These are phyloP conservation scores for Theobroma cacao DNA, from an alignment of 345 rosid species.

Conservation along the genomic window DNA sequence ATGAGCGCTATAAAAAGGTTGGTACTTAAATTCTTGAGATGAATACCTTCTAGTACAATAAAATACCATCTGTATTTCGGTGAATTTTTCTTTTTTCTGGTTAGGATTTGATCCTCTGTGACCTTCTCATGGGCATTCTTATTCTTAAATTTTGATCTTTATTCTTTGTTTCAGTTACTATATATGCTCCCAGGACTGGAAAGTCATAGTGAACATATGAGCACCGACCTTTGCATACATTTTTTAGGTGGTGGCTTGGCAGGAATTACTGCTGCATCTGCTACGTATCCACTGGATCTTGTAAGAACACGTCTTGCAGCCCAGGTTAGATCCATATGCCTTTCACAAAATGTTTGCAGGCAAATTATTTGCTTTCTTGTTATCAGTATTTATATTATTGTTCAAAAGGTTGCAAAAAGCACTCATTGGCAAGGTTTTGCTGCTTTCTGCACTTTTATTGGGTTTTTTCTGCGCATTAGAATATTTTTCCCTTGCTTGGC, in stretches of 20 bases:
- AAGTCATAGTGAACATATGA: constrained; percentile 39
- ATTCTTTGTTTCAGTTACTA: constrained; percentile 48
- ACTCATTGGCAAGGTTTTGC: background rate
- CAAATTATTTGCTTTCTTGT: background rate
- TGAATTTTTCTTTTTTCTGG: background rate
- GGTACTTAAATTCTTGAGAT: background rate
- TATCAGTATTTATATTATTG: background rate
- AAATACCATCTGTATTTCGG: background rate
- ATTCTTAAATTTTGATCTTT: background rate
- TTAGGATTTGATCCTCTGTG: background rate
- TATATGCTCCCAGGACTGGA: constrained; percentile 52
- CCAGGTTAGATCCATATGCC: constrained; percentile 52
- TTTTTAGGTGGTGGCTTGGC: constrained; percentile 88
- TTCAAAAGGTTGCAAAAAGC: background rate
- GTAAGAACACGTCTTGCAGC: constrained; percentile 96
- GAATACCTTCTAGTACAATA: background rate
- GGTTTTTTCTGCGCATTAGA: background rate
- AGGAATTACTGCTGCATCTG: constrained; percentile 96
- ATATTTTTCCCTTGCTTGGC: background rate
- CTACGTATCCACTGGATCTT: constrained; percentile 96
- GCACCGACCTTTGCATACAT: constrained; percentile 61
- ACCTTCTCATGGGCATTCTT: background rate
- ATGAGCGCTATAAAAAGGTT: constrained; percentile 85
- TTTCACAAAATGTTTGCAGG: background rate
- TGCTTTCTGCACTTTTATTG: background rate